Evolutionary conservation across 2,329 filamentous ascomycete species (phyloP).

Genomic region (Capronia americana): DNA sequence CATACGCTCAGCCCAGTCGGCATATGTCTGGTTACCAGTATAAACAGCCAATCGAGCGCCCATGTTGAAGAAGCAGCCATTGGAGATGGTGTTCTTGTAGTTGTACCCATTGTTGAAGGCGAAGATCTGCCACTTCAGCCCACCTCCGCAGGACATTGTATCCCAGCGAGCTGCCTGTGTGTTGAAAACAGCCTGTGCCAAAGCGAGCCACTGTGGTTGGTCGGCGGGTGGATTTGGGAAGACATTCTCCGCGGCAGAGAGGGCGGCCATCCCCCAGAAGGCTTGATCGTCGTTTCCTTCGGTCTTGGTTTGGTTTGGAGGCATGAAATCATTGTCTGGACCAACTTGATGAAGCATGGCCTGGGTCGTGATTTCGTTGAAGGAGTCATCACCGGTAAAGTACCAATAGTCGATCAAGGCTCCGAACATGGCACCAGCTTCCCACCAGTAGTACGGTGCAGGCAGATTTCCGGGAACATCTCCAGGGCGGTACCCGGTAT

Average conservation of each 20-base stretch:
- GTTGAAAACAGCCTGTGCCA: constrained; percentile 81
- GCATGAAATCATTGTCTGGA: constrained; percentile 76
- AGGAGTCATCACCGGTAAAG: constrained; percentile 75
- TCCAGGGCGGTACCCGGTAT: constrained; percentile 56
- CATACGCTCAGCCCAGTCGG: constrained; percentile 73
- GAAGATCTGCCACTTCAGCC: constrained; percentile 86
- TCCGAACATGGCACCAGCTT: constrained; percentile 73
- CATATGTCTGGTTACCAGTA: constrained; percentile 79
- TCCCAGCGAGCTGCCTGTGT: constrained; percentile 77
- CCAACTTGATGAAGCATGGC: constrained; percentile 78
- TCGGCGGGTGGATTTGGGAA: constrained; percentile 71
- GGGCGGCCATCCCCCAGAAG: constrained; percentile 84
- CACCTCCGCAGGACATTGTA: constrained; percentile 68
- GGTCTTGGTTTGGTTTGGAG: constrained; percentile 59
- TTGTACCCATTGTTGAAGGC: constrained; percentile 72
- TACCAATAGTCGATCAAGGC: constrained; percentile 84
- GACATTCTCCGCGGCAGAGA: constrained; percentile 77
- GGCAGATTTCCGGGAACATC: constrained; percentile 59
- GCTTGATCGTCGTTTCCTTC: constrained; percentile 67
- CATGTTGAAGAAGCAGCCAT: constrained; percentile 65
- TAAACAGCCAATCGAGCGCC: constrained; percentile 74
- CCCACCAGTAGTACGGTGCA: constrained; percentile 69
- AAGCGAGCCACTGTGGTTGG: constrained; percentile 75
- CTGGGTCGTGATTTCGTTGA: constrained; percentile 70
- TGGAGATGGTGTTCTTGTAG: constrained; percentile 66